Percentiles rank a stretch among this genome's conserved stretches.
These are phyloP conservation scores for Pyricularia sp. DNA, from an alignment of 2,329 filamentous ascomycete species.

Conservation along the genomic window DNA sequence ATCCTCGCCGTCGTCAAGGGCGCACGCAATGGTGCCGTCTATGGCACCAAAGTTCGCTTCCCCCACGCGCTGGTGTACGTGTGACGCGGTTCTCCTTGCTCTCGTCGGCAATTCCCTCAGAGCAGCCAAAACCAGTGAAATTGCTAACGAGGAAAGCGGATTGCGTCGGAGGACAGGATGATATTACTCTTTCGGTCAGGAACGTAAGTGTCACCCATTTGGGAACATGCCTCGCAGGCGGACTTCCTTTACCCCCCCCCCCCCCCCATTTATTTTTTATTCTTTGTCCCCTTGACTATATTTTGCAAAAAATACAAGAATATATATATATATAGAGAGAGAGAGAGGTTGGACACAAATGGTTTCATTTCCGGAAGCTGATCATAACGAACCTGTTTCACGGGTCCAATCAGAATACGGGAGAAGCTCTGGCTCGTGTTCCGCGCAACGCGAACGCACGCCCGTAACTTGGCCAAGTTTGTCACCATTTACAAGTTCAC, in stretches of 20 bases:
- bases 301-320: not conserved
- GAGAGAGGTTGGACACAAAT: not conserved
- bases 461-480: slow-evolving; percentile 84
- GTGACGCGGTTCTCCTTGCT: not conserved
- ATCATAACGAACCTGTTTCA: not conserved
- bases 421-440: slow-evolving; percentile 73
- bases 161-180: slow-evolving; percentile 53
- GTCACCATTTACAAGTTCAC: slow-evolving; percentile 81
- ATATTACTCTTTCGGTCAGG: slow-evolving; percentile 92
- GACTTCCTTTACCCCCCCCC: slow-evolving; percentile 20
- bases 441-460: slow-evolving; percentile 82
- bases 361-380: not conserved
- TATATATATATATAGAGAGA: not conserved
- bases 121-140: not conserved
- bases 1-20: slow-evolving; percentile 80
- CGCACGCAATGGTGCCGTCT: slow-evolving; percentile 92
- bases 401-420: slow-evolving; percentile 38
- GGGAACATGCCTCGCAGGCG: not conserved
- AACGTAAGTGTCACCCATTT: slow-evolving; percentile 39
- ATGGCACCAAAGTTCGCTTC: slow-evolving; percentile 95
- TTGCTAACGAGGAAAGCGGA: slow-evolving; percentile 6
- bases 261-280: slow-evolving; percentile 6
- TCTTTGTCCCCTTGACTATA: not conserved
- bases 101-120: not conserved
- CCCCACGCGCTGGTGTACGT: slow-evolving; percentile 81